Base-by-base conservation (phyloP, 2,329 filamentous ascomycete genomes). In the Orbilia blumenaviensis region DNA sequence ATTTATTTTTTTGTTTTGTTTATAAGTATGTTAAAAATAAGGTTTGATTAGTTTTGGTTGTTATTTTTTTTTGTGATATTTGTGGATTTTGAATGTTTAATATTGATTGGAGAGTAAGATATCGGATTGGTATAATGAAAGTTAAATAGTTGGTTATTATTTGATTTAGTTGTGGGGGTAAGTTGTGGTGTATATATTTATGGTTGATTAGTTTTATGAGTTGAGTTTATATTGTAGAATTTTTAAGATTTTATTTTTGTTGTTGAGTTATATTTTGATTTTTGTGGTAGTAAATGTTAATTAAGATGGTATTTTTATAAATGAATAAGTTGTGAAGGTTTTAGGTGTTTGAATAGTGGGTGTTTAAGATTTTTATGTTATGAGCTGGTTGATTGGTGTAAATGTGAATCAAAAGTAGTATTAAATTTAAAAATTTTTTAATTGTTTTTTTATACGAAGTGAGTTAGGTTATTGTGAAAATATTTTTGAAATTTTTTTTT, bases 211-310 rank as follows among this genome's bases (percentile, higher is more conserved):
- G 10, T 48, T 63, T 46, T 18, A 9, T 1, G 18, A 34, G 6
- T 10, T 58, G 16, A 21, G n/a, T 16, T 48, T 46, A 46, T 34
- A 25, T 27, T 42, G 5, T 41, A 4, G 16, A 23, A 14, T 25
- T 44, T 44, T n/a, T 10, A 18, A n/a, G 18, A 18, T 6, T 10
- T 63, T 48, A 63, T 41, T 25, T 63, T 36, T 63, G 32, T 29
- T 63, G 12, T 32, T 63, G 18, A 18, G 14, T 63, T 21, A 63
- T 14, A 21, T 48, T 63, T 48, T 63, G 16, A 36, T 10, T 48
- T 63, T 63, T 63, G 34, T 63, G 14, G 21, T 63, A 63, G 21
- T n/a, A 63, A 34, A 63, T 63, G 16, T 16, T 63, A 1, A 63
- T 63, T 3, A 63, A 21, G 21, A 63, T 63, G 6, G 16, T 46